These are phyloP conservation scores for Hansenula anomala DNA, from an alignment of 1,139 yeast species.

Conservation along the genomic window DNA sequence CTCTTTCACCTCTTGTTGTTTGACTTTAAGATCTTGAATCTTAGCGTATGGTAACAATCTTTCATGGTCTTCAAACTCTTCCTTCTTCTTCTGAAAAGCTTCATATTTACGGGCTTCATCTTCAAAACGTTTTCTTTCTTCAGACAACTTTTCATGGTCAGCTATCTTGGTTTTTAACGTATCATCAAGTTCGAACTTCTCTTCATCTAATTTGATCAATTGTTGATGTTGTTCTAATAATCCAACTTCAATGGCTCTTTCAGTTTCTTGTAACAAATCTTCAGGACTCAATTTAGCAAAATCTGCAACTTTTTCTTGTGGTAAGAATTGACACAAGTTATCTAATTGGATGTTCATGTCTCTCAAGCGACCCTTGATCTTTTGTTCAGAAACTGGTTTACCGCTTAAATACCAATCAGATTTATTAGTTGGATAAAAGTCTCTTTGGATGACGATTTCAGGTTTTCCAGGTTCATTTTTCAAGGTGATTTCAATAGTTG, in stretches of 20 bases:
- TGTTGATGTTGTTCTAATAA: constrained; percentile 53
- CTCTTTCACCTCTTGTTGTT: constrained; percentile 35
- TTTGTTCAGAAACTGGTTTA: constrained; percentile 34
- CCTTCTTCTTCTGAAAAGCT: constrained; percentile 27
- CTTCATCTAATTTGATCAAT: constrained; percentile 48
- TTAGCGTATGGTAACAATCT: constrained; percentile 59
- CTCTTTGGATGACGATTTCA: constrained; percentile 35
- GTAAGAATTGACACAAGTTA: constrained; percentile 89
- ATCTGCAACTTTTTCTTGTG: constrained; percentile 93
- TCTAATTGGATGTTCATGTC: constrained; percentile 76
- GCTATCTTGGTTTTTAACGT: constrained; percentile 22
- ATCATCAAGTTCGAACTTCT: constrained; percentile 25
- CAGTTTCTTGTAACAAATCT: constrained; percentile 69
- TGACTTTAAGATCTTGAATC: constrained; percentile 47
- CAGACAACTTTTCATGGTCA: constrained; percentile 25
- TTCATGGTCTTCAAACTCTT: constrained; percentile 43
- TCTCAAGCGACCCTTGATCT: constrained; percentile 41
- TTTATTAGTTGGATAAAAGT: constrained; percentile 33
- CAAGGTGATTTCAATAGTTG: constrained; percentile 61
- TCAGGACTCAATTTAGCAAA: constrained; percentile 83
- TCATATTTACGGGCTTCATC: constrained; percentile 33
- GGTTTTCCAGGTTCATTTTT: constrained; percentile 35
- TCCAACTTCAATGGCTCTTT: constrained; percentile 69
- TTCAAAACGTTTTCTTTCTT: constrained; percentile 30
- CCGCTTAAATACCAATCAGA: constrained; percentile 62